Conservation (phyloP, 2,329 filamentous ascomycete genomes). For the Coniochaeta sp. region DNA sequence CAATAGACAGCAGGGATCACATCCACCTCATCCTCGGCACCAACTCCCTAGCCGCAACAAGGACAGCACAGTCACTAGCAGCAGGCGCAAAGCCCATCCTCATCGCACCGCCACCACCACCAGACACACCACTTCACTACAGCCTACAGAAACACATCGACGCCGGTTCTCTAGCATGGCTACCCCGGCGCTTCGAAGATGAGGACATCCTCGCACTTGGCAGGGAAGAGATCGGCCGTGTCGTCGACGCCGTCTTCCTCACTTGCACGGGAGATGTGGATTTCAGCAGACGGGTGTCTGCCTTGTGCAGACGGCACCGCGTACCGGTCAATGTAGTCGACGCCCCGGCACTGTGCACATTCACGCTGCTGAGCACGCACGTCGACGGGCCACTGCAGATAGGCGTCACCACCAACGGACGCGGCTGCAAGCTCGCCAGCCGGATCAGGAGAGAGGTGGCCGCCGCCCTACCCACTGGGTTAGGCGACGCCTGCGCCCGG, state of each 20-base stretch:
- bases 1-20: constrained; percentile 61
- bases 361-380: constrained; percentile 82
- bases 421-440: constrained; percentile 87
- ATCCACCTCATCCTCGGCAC: constrained; percentile 81
- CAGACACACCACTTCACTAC: constrained; percentile 39
- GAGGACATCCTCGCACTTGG: constrained; percentile 68
- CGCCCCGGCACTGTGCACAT: constrained; percentile 77
- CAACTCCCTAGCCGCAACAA: constrained; percentile 77
- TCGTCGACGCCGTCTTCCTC: constrained; percentile 91
- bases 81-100: constrained; percentile 77
- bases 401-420: constrained; percentile 90
- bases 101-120: constrained; percentile 42
- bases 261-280: constrained; percentile 48
- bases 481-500: constrained; percentile 70
- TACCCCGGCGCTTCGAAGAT: constrained; percentile 59
- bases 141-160: constrained; percentile 57
- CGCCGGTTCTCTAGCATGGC: constrained; percentile 57
- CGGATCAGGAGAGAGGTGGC: constrained; percentile 85
- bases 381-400: constrained; percentile 88
- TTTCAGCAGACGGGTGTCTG: constrained; percentile 56
- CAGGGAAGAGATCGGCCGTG: constrained; percentile 64
- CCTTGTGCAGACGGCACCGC: constrained; percentile 66
- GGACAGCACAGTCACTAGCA: constrained; percentile 71
- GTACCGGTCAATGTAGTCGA: constrained; percentile 94
- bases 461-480: constrained; percentile 63